Base-by-base conservation (phyloP, 768 basidiomycete genomes). In the Termitomyces sp. region DNA sequence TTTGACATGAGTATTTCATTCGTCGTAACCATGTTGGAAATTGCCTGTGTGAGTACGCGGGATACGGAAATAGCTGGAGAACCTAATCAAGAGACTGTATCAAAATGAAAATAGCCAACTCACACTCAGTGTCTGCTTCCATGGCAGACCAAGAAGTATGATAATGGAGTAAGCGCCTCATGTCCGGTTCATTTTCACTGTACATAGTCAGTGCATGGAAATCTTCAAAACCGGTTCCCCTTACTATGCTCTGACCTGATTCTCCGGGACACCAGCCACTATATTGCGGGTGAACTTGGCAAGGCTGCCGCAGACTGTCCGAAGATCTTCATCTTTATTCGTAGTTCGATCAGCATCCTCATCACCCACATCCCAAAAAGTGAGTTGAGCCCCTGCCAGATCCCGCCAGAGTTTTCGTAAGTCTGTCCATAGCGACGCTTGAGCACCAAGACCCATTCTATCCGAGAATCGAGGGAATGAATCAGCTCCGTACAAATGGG, bases 231-330 rank as follows among this genome's bases (percentile, higher is more conserved):
- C 16, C 10, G 30, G 51, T 42, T 26, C 32, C 20, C 74, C 92
- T 77, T 65, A 95, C 94, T 84, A 88, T 26, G 89, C 87, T 57
- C 73, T 75, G 40, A 70, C 66, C 68, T 97, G 95, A 71, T 93
- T 92, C n/a, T 69, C 68, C 8, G 83, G 79, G 16, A 86, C 80
- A 6, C 86, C 90, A 10, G 92, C 92, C 34, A 91, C 85, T 10
- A 95, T 72, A 68, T 97, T 95, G 58, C 95, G 82, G 14, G 91
- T 93, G 67, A 95, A 87, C 65, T 84, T 88, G 8, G 86, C 88
- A 22, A 93, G 65, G 63, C 75, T 77, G n/a, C 72, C 72, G 58
- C 80, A 79, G 12, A 85, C 68, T 0, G 64, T 62, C 49, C 74
- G 75, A 7, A 80, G 75, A 27, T 67, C 62, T 12, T 67, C 59